Conservation (phyloP, 148 eudicot species). For the Fagopyrum esculentum region DNA sequence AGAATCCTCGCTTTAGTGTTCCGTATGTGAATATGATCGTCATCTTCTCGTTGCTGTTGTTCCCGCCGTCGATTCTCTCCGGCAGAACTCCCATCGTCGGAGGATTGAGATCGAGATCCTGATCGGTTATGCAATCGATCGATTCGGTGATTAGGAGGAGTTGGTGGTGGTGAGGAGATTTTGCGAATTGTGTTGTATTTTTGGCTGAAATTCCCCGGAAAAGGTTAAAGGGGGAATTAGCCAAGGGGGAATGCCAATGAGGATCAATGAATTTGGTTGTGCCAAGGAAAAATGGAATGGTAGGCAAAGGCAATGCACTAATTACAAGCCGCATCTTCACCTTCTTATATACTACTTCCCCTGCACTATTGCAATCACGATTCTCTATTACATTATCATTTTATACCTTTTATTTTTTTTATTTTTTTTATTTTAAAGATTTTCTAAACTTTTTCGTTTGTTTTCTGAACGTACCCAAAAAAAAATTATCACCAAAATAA, state of each 20-base stretch:
- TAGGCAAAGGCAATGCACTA: background rate
- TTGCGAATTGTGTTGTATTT: background rate
- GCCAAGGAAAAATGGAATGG: background rate
- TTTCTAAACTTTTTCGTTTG: too few species aligned
- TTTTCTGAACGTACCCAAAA: too few species aligned
- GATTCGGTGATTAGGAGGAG: background rate
- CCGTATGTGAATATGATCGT: slow-evolving; percentile 56
- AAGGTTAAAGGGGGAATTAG: background rate
- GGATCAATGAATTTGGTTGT: slow-evolving; percentile 5
- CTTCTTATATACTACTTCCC: background rate
- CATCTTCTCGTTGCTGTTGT: background rate
- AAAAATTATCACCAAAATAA: too few species aligned
- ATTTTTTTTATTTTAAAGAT: background rate
- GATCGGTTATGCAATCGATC: background rate
- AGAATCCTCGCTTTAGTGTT: slow-evolving; percentile 61
- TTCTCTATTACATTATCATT: background rate
- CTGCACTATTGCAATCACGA: too few species aligned
- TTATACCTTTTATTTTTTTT: background rate
- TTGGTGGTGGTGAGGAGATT: background rate
- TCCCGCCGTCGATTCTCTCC: background rate
- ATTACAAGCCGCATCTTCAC: background rate
- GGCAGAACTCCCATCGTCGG: background rate
- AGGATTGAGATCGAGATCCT: background rate
- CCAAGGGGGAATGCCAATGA: background rate
- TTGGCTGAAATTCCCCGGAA: background rate